phyloP scores from a whole-genome alignment of 768 basidiomycete species.

The Stropharia rugosoannulata region DNA sequence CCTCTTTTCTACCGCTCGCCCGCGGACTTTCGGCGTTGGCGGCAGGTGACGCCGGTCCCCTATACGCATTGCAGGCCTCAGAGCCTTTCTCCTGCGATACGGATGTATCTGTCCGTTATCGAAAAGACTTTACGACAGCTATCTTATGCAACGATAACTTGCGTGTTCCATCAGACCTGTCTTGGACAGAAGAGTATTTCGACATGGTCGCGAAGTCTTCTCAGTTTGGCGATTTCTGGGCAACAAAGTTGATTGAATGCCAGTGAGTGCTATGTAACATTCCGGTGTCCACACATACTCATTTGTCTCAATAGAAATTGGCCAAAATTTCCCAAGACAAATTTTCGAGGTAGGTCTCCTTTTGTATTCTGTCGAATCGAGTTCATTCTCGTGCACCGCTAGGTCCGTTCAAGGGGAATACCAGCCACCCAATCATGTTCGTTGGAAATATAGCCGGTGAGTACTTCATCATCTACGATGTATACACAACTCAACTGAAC shows the following conservation, averaged over 20 bases:
- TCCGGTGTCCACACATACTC: too few species aligned
- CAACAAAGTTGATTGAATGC: conserved; percentile 27
- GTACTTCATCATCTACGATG: background rate
- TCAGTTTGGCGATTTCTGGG: conserved; percentile 34
- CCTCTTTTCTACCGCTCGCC: conserved; percentile 31
- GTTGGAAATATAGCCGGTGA: conserved; percentile 40
- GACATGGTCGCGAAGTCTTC: conserved; percentile 27
- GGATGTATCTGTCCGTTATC: conserved; percentile 21
- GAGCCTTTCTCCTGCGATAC: too few species aligned
- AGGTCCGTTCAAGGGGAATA: conserved; percentile 36
- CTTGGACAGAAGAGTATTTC: conserved; percentile 32
- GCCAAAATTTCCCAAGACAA: background rate
- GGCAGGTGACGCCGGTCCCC: conserved; percentile 18
- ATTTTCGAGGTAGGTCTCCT: background rate
- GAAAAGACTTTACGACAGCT: conserved; percentile 15
- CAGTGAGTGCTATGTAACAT: conserved; percentile 8
- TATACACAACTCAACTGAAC: background rate
- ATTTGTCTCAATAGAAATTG: conserved; percentile 13
- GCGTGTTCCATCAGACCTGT: conserved; percentile 31
- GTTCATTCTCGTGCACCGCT: background rate
- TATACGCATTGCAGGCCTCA: too few species aligned
- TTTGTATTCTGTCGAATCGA: background rate
- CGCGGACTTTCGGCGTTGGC: conserved; percentile 33
- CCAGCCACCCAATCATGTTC: conserved; percentile 37
- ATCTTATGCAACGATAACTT: conserved; percentile 38